Evolutionary conservation across 106 monocot genomes (phyloP).

Genomic region (Platanthera guangdongensis): DNA sequence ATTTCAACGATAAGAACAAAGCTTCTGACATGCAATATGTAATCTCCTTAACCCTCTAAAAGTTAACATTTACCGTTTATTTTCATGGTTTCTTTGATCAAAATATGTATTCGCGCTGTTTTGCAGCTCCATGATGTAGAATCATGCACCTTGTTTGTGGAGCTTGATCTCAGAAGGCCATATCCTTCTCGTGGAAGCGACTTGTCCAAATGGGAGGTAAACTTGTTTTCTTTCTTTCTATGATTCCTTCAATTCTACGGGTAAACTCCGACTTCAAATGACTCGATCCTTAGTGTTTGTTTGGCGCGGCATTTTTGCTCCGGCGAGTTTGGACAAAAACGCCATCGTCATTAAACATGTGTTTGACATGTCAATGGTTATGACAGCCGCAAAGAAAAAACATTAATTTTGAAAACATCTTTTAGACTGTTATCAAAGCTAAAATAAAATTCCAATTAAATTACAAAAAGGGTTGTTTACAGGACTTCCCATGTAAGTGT

Average conservation of each 20-base stretch:
- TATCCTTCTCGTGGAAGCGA: slow-evolving; percentile 66
- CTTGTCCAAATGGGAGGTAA: slow-evolving; percentile 92
- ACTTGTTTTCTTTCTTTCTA: neutral
- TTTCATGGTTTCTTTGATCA: neutral
- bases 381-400: too few relatives aligned
- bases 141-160: slow-evolving; percentile 65
- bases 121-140: slow-evolving; percentile 62
- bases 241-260: neutral
- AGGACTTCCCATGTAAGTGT: too few relatives aligned
- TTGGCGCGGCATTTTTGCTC: too few relatives aligned
- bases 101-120: neutral
- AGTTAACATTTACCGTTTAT: neutral
- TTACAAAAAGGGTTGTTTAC: too few relatives aligned
- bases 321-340: too few relatives aligned
- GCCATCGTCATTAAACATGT: too few relatives aligned
- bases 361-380: too few relatives aligned
- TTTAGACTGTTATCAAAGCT: too few relatives aligned
- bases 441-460: too few relatives aligned
- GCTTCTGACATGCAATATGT: slow-evolving; percentile 83
- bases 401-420: too few relatives aligned
- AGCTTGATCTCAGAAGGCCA: slow-evolving; percentile 81
- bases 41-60: slow-evolving; percentile 10
- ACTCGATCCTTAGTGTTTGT: too few relatives aligned
- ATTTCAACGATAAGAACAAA: slow-evolving; percentile 94
- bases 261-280: too few relatives aligned